Evolutionary conservation across 306 rosid genomes (phyloP).

Genomic region (Pterocarpus macrocarpus): DNA sequence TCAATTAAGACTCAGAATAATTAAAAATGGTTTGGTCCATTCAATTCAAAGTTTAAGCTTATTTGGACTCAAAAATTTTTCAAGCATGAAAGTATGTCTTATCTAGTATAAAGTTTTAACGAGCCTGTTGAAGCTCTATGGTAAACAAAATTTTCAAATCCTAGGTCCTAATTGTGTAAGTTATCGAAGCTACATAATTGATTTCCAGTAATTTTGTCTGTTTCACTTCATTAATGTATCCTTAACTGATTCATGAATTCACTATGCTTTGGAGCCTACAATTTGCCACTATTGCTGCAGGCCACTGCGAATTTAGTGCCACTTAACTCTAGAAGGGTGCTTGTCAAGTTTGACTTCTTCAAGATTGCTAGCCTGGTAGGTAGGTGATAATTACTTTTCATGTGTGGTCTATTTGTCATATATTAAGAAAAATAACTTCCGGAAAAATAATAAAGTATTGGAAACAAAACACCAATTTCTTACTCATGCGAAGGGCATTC

Average conservation of each 20-base stretch:
- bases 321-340: conserved; percentile 79
- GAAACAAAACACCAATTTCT: too few relatives aligned
- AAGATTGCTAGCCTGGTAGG: conserved; percentile 83
- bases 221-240: not conserved
- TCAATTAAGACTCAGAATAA: not conserved
- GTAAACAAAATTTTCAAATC: not conserved
- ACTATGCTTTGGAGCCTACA: conserved; percentile 22
- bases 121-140: not conserved
- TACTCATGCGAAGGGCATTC: too few relatives aligned
- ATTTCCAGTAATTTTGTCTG: conserved; percentile 11
- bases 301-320: conserved; percentile 93
- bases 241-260: conserved; percentile 7
- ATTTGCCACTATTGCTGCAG: conserved; percentile 53
- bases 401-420: not conserved
- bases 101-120: not conserved
- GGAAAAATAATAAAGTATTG: too few relatives aligned
- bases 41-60: not conserved
- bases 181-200: not conserved
- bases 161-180: not conserved
- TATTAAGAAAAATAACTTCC: too few relatives aligned
- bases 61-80: not conserved
- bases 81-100: not conserved
- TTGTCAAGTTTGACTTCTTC: conserved; percentile 86
- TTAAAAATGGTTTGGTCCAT: not conserved
- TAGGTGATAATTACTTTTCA: conserved; percentile 30